Evolutionary conservation across 208 protist genomes (phyloP).

Genomic region (Trypanosoma avium): DNA sequence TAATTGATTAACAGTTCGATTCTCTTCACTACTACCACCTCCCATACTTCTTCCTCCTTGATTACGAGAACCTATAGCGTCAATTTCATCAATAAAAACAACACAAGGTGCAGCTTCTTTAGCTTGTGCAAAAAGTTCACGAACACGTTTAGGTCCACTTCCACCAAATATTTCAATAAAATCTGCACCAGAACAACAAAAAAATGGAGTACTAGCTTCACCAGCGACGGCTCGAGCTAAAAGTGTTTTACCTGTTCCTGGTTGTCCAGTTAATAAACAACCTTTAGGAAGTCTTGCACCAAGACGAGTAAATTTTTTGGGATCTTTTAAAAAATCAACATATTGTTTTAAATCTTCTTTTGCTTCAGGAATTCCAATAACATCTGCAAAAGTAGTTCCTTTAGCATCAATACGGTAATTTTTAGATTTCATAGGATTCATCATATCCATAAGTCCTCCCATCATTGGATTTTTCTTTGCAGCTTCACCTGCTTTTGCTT

Average conservation of each 20-base stretch:
- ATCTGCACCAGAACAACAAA: conserved; percentile 95
- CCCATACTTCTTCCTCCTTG: conserved; percentile 83
- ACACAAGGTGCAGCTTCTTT: conserved; percentile 95
- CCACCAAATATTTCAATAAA: conserved; percentile 98
- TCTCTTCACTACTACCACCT: conserved; percentile 90
- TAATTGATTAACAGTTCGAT: conserved; percentile 97
- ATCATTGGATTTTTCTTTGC: conserved; percentile 54
- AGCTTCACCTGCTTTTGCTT: conserved; percentile 25
- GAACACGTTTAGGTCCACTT: conserved; percentile 93
- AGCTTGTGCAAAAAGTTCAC: conserved; percentile 96
- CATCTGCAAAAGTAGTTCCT: conserved; percentile 91
- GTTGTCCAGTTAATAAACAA: conserved; percentile 95
- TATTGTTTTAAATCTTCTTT: conserved; percentile 98
- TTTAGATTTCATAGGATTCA: conserved; percentile 91
- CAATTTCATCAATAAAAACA: conserved; percentile 99
- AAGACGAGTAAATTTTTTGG: conserved; percentile 94
- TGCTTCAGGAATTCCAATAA: conserved; percentile 97
- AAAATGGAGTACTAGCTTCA: conserved; percentile 94
- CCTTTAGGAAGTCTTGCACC: conserved; percentile 97
- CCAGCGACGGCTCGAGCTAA: conserved; percentile 96
- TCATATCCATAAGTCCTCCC: conserved; percentile 90
- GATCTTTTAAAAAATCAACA: conserved; percentile 98
- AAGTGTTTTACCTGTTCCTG: conserved; percentile 98
- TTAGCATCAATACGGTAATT: conserved; percentile 89
- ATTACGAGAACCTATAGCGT: conserved; percentile 95